Evolutionary conservation across 768 basidiomycete genomes (phyloP).

Genomic region (Leccinum truebloodii): DNA sequence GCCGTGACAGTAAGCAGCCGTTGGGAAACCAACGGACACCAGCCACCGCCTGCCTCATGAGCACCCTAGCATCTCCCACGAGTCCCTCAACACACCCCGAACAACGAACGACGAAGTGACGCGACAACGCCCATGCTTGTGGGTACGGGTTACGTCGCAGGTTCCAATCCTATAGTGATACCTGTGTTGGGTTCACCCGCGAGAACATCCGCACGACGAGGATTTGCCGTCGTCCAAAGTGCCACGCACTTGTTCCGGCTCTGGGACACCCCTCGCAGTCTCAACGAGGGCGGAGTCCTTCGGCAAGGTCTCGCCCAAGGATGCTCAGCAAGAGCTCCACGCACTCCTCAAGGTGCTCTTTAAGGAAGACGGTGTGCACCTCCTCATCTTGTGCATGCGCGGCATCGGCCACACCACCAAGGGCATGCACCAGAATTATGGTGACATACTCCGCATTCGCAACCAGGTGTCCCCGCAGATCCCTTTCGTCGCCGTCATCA

Average conservation of each 20-base stretch:
- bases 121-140: no score
- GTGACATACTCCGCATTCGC: conserved; percentile 17
- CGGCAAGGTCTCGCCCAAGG: conserved; percentile 25
- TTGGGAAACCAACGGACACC: no score
- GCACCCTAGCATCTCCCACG: no score
- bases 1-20: no score
- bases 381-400: conserved; percentile 29
- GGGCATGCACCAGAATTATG: conserved; percentile 25
- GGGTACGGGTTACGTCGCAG: no score
- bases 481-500: conserved; percentile 28
- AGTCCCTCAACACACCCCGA: no score
- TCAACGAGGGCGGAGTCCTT: conserved; percentile 22
- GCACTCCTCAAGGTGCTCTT: conserved; percentile 19
- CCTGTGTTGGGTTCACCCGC: no score
- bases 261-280: conserved; percentile 26
- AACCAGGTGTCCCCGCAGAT: conserved; percentile 21
- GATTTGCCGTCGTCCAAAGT: not conserved
- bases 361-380: conserved; percentile 28
- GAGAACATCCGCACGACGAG: no score
- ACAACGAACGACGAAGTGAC: no score
- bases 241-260: conserved; percentile 20
- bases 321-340: conserved; percentile 21
- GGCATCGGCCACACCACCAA: conserved; percentile 19
- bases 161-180: no score
- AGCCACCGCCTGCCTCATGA: no score